Evolutionary conservation across 345 rosid species (phyloP).

Genomic region (Citrus reticulata): DNA sequence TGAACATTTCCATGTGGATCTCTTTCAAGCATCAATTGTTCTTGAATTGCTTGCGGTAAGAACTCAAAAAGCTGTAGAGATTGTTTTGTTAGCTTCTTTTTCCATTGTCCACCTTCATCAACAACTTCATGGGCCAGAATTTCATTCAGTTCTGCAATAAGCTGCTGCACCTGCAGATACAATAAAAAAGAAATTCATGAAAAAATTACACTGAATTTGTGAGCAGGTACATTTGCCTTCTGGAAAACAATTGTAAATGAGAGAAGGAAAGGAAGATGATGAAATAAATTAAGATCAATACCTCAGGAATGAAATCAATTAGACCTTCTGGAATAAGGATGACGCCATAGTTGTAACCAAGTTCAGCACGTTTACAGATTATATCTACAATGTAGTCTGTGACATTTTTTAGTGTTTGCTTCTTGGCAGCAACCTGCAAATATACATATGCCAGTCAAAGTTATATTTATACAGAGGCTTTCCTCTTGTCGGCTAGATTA

Average conservation of each 20-base stretch:
- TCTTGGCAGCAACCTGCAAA: conserved; percentile 75
- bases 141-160: conserved; percentile 86
- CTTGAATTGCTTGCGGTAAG: conserved; percentile 81
- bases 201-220: not conserved
- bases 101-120: conserved; percentile 79
- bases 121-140: conserved; percentile 76
- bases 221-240: not conserved
- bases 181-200: not conserved
- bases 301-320: conserved; percentile 99
- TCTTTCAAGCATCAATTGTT: conserved; percentile 95
- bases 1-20: conserved; percentile 99
- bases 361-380: conserved; percentile 63
- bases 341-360: conserved; percentile 88
- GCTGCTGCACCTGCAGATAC: conserved; percentile 71
- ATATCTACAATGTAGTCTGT: conserved; percentile 85
- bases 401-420: conserved; percentile 76
- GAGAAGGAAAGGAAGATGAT: not conserved
- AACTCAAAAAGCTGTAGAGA: conserved; percentile 76
- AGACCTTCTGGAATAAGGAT: conserved; percentile 96
- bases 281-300: conserved; percentile 8
- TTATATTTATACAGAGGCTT: not conserved
- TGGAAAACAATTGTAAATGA: not conserved
- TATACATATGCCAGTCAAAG: not conserved
- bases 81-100: conserved; percentile 62
- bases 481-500: not conserved